These are phyloP conservation scores for Blastosporella zonata DNA, from an alignment of 1,284 basidiomycete species.

Conservation along the genomic window DNA sequence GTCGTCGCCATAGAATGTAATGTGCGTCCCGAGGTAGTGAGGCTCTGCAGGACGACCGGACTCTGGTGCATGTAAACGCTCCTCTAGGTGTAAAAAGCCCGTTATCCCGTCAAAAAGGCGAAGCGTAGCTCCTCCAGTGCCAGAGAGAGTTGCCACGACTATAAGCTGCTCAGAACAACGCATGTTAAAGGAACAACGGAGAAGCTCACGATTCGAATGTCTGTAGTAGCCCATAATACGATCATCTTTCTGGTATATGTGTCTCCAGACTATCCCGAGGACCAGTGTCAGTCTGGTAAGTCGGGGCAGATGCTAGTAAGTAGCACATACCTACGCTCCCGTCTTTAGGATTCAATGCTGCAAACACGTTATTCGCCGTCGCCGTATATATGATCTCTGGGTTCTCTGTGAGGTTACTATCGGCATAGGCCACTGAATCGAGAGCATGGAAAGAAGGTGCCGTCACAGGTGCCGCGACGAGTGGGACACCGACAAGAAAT, in stretches of 20 bases:
- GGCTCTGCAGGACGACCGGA: conserved; percentile 50
- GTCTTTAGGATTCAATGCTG: conserved; percentile 68
- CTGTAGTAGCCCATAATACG: conserved; percentile 68
- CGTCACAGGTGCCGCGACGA: conserved; percentile 42
- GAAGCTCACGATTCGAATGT: conserved; percentile 54
- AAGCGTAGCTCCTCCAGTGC: conserved; percentile 68
- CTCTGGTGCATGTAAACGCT: conserved; percentile 48
- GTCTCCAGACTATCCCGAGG: conserved; percentile 81
- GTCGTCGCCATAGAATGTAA: conserved; percentile 30
- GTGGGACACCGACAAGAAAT: conserved; percentile 67
- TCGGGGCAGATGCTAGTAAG: conserved; percentile 1
- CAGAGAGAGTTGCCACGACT: conserved; percentile 77
- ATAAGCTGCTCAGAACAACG: background rate
- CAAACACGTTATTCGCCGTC: conserved; percentile 78
- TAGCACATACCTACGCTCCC: conserved; percentile 67
- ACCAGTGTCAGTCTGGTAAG: conserved; percentile 3
- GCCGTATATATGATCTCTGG: conserved; percentile 55
- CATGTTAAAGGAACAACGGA: background rate
- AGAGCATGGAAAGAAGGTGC: conserved; percentile 57
- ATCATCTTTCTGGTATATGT: conserved; percentile 67
- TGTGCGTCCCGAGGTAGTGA: conserved; percentile 36
- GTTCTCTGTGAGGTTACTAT: background rate
- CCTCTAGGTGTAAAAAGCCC: conserved; percentile 73
- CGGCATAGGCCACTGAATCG: conserved; percentile 10
- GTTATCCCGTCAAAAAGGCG: conserved; percentile 66